Evolutionary conservation across 1,284 basidiomycete genomes (phyloP), one percentile per base, ranked within the genome.

Genomic region (Ceratobasidium sp.): DNA sequence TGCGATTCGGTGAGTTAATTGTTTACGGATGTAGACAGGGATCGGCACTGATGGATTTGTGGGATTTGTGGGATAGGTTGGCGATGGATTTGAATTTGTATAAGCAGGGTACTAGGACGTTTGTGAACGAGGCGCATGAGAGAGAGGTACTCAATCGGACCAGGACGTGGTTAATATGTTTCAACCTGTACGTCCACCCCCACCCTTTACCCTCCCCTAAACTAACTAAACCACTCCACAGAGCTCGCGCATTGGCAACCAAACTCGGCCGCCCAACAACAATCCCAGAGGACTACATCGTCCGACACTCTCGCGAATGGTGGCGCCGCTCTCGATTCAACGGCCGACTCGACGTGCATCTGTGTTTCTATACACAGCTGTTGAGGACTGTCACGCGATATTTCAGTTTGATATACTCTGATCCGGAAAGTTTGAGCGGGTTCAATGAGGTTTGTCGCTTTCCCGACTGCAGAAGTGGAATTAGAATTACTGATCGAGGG

Each of bases 211-310:
- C 38, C 42, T 17, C 13, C 15, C 12, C 52, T 46, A 44, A 46
- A 38, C 40, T n/a, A 38, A 52, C 13, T 44, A 33, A 33, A 33
- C 33, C 33, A 33, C 10, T 7, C 23, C 33, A 42, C 33, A 75
- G 73, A 70, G 95, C 96, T 83, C 89, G 93, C 23, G 94, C 92
- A 42, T 93, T 91, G 1, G 91, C 94, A 12, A 94, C 94, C 20
- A 94, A 96, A 84, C 94, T 95, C 82, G 95, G 95, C 23, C 96
- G 96, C 84, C 93, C 94, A 2, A 91, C 91, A 28, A 94, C 93
- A 28, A 92, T 96, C 82, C 93, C 92, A 83, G 94, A 95, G 81
- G 93, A 96, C 82, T 94, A 89, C 91, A 91, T 95, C 82, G 89
- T 94, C 59, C 88, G 93, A 52, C 90, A 91, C 81, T 92, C 92